phyloP scores from a whole-genome alignment of 345 rosid species.

The Eutrema yunnanense region DNA sequence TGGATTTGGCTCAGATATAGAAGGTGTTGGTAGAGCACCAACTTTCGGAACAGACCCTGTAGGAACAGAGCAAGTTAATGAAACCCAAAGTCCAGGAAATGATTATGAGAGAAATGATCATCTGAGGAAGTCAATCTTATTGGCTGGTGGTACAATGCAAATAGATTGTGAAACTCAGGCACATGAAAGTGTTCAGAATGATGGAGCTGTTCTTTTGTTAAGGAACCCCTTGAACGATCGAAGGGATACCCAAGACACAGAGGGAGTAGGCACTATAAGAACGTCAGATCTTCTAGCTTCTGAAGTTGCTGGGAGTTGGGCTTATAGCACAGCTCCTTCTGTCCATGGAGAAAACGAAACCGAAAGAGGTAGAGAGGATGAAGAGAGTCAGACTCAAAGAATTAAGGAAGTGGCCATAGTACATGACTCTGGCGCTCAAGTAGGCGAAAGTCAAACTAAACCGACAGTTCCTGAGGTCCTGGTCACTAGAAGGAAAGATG shows the following conservation, averaged over 20 bases:
- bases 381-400: slow-evolving; percentile 32
- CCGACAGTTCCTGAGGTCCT: slow-evolving; percentile 38
- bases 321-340: slow-evolving; percentile 76
- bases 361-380: slow-evolving; percentile 41
- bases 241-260: slow-evolving; percentile 51
- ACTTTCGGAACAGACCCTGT: slow-evolving; percentile 48
- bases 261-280: slow-evolving; percentile 53
- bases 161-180: slow-evolving; percentile 60
- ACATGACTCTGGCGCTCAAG: slow-evolving; percentile 41
- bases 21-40: slow-evolving; percentile 53
- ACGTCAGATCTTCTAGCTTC: slow-evolving; percentile 84
- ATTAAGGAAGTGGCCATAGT: slow-evolving; percentile 26
- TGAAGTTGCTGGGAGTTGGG: slow-evolving; percentile 91
- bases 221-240: slow-evolving; percentile 34
- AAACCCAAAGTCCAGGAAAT: slow-evolving; percentile 63
- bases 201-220: slow-evolving; percentile 17
- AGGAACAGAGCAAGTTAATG: slow-evolving; percentile 73
- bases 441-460: slow-evolving; percentile 56
- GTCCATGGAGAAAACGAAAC: slow-evolving; percentile 70
- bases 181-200: slow-evolving; percentile 38
- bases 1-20: slow-evolving; percentile 84
- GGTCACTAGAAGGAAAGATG: slow-evolving; percentile 23
- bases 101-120: slow-evolving; percentile 36
- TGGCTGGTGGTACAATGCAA: slow-evolving; percentile 78
- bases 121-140: slow-evolving; percentile 31